Percentiles rank a stretch among this genome's conserved stretches.
phyloP scores from a whole-genome alignment of 2,329 filamentous ascomycete genomes.

The Fusarium sp. region DNA sequence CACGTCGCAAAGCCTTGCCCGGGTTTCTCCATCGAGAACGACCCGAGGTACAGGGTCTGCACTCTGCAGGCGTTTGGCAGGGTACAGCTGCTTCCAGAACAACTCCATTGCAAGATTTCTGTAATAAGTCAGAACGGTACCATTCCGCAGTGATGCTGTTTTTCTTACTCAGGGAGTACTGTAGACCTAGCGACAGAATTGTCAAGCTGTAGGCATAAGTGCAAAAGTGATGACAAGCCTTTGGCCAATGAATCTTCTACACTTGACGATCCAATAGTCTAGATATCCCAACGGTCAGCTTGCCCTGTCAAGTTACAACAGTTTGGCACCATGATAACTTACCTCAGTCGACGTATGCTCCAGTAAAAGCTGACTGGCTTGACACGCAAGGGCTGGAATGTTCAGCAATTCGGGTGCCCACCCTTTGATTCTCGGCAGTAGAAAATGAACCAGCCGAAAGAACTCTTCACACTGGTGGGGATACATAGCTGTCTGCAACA shows the following conservation, averaged over 20 bases:
- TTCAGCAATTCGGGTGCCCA: conserved; percentile 47
- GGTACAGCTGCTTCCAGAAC: conserved; percentile 75
- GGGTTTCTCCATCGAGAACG: conserved; percentile 65
- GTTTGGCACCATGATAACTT: conserved; percentile 9
- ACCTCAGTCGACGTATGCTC: conserved; percentile 56
- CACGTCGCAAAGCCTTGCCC: conserved; percentile 69
- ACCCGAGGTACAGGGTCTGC: conserved; percentile 52
- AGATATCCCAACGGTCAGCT: conserved; percentile 7
- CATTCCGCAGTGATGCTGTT: neutral
- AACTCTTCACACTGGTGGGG: conserved; percentile 58
- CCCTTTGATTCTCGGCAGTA: conserved; percentile 53
- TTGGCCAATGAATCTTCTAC: conserved; percentile 46
- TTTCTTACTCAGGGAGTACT: conserved; percentile 44
- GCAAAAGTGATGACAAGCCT: conserved; percentile 48
- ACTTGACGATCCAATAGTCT: conserved; percentile 46
- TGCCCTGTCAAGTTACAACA: neutral
- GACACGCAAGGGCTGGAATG: conserved; percentile 46
- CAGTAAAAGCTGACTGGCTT: conserved; percentile 51
- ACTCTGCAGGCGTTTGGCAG: conserved; percentile 55
- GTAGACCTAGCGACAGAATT: conserved; percentile 38
- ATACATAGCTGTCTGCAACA: conserved; percentile 48
- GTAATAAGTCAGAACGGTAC: conserved; percentile 12
- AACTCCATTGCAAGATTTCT: conserved; percentile 55
- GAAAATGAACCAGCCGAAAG: conserved; percentile 54
- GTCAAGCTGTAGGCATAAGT: conserved; percentile 48